Conservation (phyloP, 1,139 yeast genomes). For the Zygoascus hellenicus region DNA sequence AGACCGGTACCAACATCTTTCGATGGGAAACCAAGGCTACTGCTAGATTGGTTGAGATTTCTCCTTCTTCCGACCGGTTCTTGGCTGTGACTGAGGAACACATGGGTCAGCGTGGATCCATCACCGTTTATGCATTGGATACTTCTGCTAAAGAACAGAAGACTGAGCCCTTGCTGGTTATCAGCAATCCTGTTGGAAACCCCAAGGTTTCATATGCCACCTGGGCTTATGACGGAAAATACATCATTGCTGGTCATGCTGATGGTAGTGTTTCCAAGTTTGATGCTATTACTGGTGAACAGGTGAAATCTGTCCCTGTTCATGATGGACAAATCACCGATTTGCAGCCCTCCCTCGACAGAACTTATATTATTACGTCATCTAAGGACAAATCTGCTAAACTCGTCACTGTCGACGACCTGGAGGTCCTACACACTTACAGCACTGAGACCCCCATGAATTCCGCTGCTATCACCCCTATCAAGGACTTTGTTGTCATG, state of each 20-base stretch:
- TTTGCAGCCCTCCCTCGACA: slow-evolving; percentile 82
- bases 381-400: slow-evolving; percentile 90
- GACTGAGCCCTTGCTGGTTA: slow-evolving; percentile 53
- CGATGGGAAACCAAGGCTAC: slow-evolving; percentile 80
- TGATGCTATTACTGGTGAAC: slow-evolving; percentile 70
- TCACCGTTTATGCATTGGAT: slow-evolving; percentile 60
- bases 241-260: slow-evolving; percentile 80
- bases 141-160: slow-evolving; percentile 32
- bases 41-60: slow-evolving; percentile 83
- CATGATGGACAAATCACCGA: slow-evolving; percentile 80
- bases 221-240: slow-evolving; percentile 73
- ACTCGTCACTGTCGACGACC: slow-evolving; percentile 70
- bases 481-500: slow-evolving; percentile 82
- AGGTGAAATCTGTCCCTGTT: slow-evolving; percentile 50
- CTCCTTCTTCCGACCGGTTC: slow-evolving; percentile 63
- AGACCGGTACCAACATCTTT: slow-evolving; percentile 68
- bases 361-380: slow-evolving; percentile 83
- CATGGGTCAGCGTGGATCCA: slow-evolving; percentile 83
- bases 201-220: slow-evolving; percentile 79
- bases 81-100: slow-evolving; percentile 85
- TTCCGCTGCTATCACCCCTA: slow-evolving; percentile 90
- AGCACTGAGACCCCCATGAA: slow-evolving; percentile 92
- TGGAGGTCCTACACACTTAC: slow-evolving; percentile 67
- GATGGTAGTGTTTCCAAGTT: slow-evolving; percentile 81
- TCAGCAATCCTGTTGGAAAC: slow-evolving; percentile 47